Evolutionary conservation across 2,329 filamentous ascomycete genomes (phyloP).

Genomic region (Trichoderma sp.): DNA sequence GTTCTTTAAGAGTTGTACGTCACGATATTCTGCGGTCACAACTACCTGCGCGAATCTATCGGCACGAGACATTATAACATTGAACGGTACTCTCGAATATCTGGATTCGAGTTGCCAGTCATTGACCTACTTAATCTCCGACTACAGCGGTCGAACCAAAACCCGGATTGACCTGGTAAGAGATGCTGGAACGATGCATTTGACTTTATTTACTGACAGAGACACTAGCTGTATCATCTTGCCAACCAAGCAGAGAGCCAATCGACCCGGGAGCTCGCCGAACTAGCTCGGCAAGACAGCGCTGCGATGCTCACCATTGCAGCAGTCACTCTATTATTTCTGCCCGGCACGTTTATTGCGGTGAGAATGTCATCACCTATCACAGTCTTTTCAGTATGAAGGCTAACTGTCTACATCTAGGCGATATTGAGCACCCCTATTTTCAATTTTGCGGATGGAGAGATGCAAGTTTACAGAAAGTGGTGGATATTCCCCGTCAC

Average conservation of each 20-base stretch:
- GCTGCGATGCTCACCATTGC: slow-evolving; percentile 52
- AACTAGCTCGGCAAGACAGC: slow-evolving; percentile 39
- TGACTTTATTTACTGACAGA: neutral
- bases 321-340: slow-evolving; percentile 46
- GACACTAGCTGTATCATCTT: neutral
- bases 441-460: slow-evolving; percentile 33
- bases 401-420: neutral
- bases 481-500: slow-evolving; percentile 1
- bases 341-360: slow-evolving; percentile 50
- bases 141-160: slow-evolving; percentile 1
- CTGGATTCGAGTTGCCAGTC: neutral
- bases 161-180: neutral
- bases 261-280: neutral
- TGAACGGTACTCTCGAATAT: neutral
- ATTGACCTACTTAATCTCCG: neutral
- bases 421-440: slow-evolving; percentile 47
- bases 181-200: rapidly evolving
- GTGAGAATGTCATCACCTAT: slow-evolving; percentile 6
- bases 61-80: neutral
- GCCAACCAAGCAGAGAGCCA: neutral
- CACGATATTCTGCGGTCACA: neutral
- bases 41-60: no score
- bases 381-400: no score
- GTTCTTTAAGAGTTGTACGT: neutral
- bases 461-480: slow-evolving; percentile 1